Base-by-base conservation (phyloP, 495 filamentous ascomycete genomes). In the Cudoniella acicularis region DNA sequence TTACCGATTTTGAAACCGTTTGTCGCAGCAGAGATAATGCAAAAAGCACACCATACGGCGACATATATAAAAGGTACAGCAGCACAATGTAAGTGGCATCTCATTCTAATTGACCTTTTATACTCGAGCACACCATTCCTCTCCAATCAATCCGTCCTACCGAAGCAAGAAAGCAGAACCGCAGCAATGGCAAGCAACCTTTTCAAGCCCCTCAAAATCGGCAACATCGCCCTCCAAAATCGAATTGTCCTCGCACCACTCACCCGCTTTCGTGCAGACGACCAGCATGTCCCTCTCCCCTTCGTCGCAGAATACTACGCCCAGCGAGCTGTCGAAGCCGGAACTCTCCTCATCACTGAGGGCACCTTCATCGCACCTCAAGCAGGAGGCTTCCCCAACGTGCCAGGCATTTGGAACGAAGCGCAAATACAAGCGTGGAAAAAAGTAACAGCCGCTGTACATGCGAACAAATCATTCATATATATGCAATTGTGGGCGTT, bases 401-500 rank as follows among this genome's bases (percentile, higher is more conserved):
- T 76, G 0, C 86, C 88, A 0, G 86, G 85, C 1, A 86, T 92
- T 69, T 89, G 73, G 59, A 82, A 64, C 60, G 64, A 75, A 0
- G 82, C 72, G 11, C 88, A 92, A 59, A 81, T 85, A 59, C 70
- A 66, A 3, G 79, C 74, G 0, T 91, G 87, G 88, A 81, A 77
- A 48, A 64, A 73, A 24, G 69, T 90, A 27, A 87, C 84, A 8
- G 80, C 83, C 51, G 82, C 78, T 13, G 87, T 91, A 10, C 89
- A 91, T 73, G 73, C 73, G 26, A 82, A 83, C 42, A 81, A 83
- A 48, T 74, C 76, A 51, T 82, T 75, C 63, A 90, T 91, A 62
- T 87, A 75, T 70, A 54, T 76, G 36, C 88, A 92, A 73, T 75
- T 92, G 10, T 89, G 86, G 83, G 79, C 80, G 0, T 69, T 87